Evolutionary conservation across 352 stramenopile genomes (phyloP), one percentile per base, ranked within the genome.

Genomic region (Blastocystis sp.): DNA sequence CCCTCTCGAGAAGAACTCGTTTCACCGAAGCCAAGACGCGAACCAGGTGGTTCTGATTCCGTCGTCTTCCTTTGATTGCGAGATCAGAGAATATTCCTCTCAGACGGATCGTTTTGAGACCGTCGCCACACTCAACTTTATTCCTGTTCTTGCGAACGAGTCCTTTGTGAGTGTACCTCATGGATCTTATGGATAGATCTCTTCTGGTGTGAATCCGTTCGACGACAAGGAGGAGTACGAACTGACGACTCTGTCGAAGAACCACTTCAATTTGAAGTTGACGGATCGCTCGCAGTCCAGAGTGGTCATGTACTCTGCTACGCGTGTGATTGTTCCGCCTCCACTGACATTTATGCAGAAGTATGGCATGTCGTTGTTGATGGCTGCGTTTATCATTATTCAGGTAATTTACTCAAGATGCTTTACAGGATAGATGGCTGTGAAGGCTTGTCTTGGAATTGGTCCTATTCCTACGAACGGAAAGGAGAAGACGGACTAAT

Each of bases 251-350:
- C 18, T 67, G 27, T 14, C 14, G 1, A 4, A 8, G 34, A 49
- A 79, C 36, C 69, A 79, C 49, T 67, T 79, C 54, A 49, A 38
- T 9, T n/a, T 79, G 9, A 79, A 79, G 54, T 61, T 79, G 3
- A 79, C 48, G n/a, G 24, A 32, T 4, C 54, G 54, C 16, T 16
- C 4, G 9, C 14, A 14, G 7, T 24, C 6, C 27, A 79, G 14
- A 18, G 36, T 40, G n/a, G 38, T 11, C 11, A 38, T 79, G 16
- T 67, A 67, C 11, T 53, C 69, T 38, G 69, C 69, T 8, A 65
- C 69, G 11, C 69, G 69, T 46, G 69, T 79, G 49, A 65, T 79
- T 27, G 34, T 79, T 36, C 69, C 69, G 4, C 69, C 69, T 40
- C 49, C 49, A 18, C 27, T 67, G 9, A 79, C 69, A 8, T 79